These are phyloP conservation scores for Funneliformis mosseae DNA, from an alignment of 192 early-diverging fungal genomes.

Conservation along the genomic window DNA sequence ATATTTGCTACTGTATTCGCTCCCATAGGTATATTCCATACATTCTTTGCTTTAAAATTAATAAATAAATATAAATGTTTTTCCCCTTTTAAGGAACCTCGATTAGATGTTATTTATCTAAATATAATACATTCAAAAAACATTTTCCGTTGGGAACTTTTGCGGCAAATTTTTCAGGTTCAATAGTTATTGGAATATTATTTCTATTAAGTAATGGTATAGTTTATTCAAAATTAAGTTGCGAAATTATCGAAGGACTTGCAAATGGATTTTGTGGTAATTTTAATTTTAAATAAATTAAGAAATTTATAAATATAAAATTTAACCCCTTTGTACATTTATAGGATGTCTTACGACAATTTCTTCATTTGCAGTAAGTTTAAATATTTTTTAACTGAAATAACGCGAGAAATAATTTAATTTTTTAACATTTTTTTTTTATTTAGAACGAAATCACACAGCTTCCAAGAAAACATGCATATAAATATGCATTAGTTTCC, in stretches of 20 bases:
- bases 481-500: constrained; percentile 25
- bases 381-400: background rate
- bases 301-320: background rate
- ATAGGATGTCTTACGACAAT: constrained; percentile 34
- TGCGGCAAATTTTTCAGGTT: constrained; percentile 51
- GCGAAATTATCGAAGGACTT: constrained; percentile 38
- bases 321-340: background rate
- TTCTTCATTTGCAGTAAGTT: constrained; percentile 31
- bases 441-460: constrained; percentile 20
- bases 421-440: background rate
- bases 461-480: background rate
- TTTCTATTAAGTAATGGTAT: constrained; percentile 44
- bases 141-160: constrained; percentile 56
- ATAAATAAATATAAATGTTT: background rate
- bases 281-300: background rate
- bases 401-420: background rate
- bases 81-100: constrained; percentile 39
- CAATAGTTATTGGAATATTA: constrained; percentile 46
- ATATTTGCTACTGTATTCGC: constrained; percentile 52
- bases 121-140: constrained; percentile 39
- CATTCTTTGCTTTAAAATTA: background rate
- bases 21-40: constrained; percentile 39
- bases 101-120: constrained; percentile 53
- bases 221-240: constrained; percentile 2
- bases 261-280: constrained; percentile 62